phyloP scores from a whole-genome alignment of 495 filamentous ascomycete species.

The Letharia lupina region DNA sequence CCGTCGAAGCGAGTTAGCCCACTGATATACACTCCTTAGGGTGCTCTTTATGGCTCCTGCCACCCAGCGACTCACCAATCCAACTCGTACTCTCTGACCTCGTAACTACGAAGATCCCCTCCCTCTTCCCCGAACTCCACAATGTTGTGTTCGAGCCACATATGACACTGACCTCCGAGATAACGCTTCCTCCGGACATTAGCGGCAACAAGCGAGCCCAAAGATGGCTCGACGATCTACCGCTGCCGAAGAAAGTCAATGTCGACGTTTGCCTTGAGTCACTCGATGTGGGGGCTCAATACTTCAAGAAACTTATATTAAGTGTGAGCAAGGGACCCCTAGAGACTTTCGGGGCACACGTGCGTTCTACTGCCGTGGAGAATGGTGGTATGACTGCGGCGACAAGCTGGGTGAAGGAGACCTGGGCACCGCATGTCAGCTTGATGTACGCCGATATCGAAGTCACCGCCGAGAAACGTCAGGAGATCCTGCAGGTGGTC shows the following conservation, averaged over 20 bases:
- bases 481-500: background rate
- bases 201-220: background rate
- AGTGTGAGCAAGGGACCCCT: background rate
- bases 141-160: background rate
- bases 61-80: background rate
- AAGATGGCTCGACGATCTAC: background rate
- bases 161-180: background rate
- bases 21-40: background rate
- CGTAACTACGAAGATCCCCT: background rate
- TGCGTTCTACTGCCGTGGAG: conserved; percentile 1
- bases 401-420: background rate
- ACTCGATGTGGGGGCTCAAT: background rate
- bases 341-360: background rate
- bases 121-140: background rate
- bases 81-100: background rate
- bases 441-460: conserved; percentile 1
- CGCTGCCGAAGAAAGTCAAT: background rate
- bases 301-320: background rate
- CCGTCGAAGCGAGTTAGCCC: background rate
- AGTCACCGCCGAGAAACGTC: background rate
- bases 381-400: background rate
- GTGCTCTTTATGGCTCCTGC: background rate
- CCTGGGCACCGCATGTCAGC: conserved; percentile 2
- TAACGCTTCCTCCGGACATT: background rate
- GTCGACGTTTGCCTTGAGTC: background rate